Percentiles rank a stretch among this genome's conserved stretches.
These are phyloP conservation scores for Plasmodium adleri DNA, from an alignment of 169 alveolate genomes.

Conservation along the genomic window DNA sequence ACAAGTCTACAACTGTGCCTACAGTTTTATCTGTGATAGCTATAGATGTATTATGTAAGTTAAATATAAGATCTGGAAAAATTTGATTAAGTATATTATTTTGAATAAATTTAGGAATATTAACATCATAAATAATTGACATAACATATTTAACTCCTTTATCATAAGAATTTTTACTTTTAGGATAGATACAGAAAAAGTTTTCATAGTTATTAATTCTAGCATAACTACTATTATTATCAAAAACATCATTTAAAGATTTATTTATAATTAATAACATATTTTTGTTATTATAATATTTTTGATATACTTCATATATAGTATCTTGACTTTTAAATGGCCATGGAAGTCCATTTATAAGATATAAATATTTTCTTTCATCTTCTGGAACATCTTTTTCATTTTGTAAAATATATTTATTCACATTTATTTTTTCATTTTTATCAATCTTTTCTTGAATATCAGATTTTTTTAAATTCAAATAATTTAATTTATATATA, in stretches of 20 bases:
- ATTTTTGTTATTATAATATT: slow-evolving; percentile 17
- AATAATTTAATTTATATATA: slow-evolving; percentile 25
- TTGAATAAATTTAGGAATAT: slow-evolving; percentile 24
- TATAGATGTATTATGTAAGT: slow-evolving; percentile 5
- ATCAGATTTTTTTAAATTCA: slow-evolving; percentile 3
- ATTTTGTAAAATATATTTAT: slow-evolving; percentile 1
- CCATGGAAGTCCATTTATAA: slow-evolving; percentile 52
- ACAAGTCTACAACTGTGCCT: too few species aligned
- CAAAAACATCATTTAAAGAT: slow-evolving; percentile 10
- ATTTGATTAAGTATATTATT: slow-evolving; percentile 37
- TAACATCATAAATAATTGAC: slow-evolving; percentile 40
- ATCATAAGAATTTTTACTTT: slow-evolving; percentile 8
- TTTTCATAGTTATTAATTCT: slow-evolving; percentile 40
- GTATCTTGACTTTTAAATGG: slow-evolving; percentile 62
- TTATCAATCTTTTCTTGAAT: slow-evolving; percentile 4
- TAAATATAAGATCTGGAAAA: slow-evolving; percentile 25
- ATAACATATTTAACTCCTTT: slow-evolving; percentile 45
- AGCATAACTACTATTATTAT: slow-evolving; percentile 13
- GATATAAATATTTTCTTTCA: slow-evolving; percentile 17
- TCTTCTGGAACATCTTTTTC: background rate
- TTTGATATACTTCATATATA: slow-evolving; percentile 39
- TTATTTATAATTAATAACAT: slow-evolving; percentile 28
- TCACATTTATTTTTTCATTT: background rate
- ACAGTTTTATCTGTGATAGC: background rate
- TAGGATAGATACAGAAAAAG: slow-evolving; percentile 44